Percentiles rank a stretch among this genome's conserved stretches.
Conservation (phyloP, 257 asterid species). For the Asclepias syriaca region DNA sequence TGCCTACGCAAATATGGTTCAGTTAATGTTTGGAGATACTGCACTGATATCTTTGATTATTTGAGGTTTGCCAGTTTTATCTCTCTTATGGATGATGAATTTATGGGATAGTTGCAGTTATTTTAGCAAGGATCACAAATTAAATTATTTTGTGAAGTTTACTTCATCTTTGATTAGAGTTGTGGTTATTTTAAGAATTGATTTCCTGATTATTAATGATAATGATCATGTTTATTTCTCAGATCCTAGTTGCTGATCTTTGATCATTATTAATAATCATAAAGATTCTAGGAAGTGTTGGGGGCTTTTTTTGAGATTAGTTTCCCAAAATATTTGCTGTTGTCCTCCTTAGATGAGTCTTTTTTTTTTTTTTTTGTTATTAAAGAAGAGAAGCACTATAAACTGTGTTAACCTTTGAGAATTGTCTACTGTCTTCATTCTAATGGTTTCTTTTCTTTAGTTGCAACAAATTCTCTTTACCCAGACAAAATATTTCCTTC, state of each 20-base stretch:
- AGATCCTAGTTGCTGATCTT: background rate
- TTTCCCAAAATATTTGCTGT: background rate
- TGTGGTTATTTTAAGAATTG: background rate
- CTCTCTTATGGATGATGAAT: background rate
- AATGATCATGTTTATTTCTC: background rate
- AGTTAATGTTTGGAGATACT: slow-evolving; percentile 95
- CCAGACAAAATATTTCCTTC: background rate
- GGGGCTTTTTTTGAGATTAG: background rate
- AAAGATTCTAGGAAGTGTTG: background rate
- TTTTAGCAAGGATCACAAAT: background rate
- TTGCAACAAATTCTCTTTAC: background rate
- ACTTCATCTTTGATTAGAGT: background rate
- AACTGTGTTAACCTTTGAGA: background rate
- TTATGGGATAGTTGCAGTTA: background rate
- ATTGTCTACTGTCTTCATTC: background rate
- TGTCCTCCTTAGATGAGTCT: background rate
- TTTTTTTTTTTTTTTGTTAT: background rate
- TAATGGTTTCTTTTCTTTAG: background rate
- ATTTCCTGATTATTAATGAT: background rate
- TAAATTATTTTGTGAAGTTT: background rate
- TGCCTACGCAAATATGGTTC: slow-evolving; percentile 95
- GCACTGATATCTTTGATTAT: slow-evolving; percentile 95
- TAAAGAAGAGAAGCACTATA: background rate
- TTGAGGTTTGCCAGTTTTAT: slow-evolving; percentile 55
- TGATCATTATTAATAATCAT: background rate